A percentile compares a stretch with the other conserved stretches of the same genome.
Conservation (phyloP, 1,284 basidiomycete genomes). For the Thelephora terrestris region DNA sequence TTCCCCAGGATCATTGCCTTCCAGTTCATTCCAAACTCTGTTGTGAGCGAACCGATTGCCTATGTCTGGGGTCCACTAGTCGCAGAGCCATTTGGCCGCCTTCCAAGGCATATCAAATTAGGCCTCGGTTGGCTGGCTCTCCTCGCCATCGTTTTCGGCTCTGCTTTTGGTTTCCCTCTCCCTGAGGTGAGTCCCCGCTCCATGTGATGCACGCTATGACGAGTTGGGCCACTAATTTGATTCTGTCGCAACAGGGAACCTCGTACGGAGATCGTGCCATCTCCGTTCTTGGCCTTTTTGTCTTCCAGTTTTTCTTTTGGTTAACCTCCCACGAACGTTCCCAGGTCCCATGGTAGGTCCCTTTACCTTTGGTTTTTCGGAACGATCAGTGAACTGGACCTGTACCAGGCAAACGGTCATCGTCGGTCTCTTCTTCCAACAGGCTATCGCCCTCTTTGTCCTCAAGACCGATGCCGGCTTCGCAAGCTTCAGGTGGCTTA, state of each 20-base stretch:
- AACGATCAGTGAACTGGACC: no score
- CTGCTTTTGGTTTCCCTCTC: slow-evolving; percentile 70
- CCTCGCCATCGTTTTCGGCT: slow-evolving; percentile 67
- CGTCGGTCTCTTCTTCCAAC: slow-evolving; percentile 77
- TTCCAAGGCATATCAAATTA: slow-evolving; percentile 49
- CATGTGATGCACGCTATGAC: not conserved
- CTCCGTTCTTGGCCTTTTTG: slow-evolving; percentile 66
- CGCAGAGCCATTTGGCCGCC: slow-evolving; percentile 56
- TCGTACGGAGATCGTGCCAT: slow-evolving; percentile 70
- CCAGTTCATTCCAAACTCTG: slow-evolving; percentile 64
- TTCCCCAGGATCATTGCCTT: slow-evolving; percentile 58
- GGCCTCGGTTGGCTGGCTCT: slow-evolving; percentile 65
- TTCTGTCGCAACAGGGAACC: slow-evolving; percentile 35
- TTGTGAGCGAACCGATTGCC: slow-evolving; percentile 54
- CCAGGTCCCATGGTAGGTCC: slow-evolving; percentile 53
- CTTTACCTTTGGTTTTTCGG: no score
- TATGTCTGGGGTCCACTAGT: slow-evolving; percentile 58
- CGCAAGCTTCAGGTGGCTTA: slow-evolving; percentile 74
- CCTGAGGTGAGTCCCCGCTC: slow-evolving; percentile 35
- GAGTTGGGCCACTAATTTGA: no score
- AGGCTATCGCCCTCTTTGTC: slow-evolving; percentile 78
- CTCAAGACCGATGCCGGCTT: slow-evolving; percentile 75
- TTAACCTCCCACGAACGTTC: slow-evolving; percentile 47
- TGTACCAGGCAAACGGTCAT: slow-evolving; percentile 78
- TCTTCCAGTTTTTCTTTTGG: slow-evolving; percentile 72